A percentile compares a stretch with the other conserved stretches of the same genome.
Evolutionary conservation across 2,329 filamentous ascomycete species (phyloP).

Genomic region (Cladosporium halotolerans): DNA sequence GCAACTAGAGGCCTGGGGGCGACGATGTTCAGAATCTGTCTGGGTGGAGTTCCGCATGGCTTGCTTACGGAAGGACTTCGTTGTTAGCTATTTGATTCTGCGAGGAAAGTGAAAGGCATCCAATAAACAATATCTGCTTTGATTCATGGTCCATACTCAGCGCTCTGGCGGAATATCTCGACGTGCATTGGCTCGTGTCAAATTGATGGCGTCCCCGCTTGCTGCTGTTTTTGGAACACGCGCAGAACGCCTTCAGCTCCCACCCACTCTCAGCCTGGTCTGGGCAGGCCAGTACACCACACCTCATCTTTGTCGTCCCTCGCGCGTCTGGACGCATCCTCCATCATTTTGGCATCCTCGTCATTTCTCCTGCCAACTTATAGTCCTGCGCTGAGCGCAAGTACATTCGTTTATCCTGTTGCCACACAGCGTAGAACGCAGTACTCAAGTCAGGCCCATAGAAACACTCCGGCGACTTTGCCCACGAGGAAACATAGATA

Average conservation of each 20-base stretch:
- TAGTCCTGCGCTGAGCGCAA: constrained; percentile 12
- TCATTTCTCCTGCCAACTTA: background rate
- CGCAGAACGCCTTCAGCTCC: background rate
- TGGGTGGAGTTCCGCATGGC: too few species aligned
- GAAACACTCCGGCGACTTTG: background rate
- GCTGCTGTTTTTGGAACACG: background rate
- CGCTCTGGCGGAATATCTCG: too few species aligned
- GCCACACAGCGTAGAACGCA: constrained; percentile 1
- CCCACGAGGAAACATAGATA: background rate
- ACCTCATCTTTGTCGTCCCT: background rate
- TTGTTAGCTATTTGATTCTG: too few species aligned
- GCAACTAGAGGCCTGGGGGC: too few species aligned
- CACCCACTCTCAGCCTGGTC: background rate
- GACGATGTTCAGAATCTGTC: too few species aligned
- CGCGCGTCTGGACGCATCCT: background rate
- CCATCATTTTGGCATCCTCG: background rate
- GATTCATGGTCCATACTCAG: too few species aligned
- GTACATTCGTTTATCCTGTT: constrained; percentile 8
- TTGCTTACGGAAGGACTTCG: too few species aligned
- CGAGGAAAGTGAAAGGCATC: too few species aligned
- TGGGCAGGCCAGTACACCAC: background rate
- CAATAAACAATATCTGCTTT: too few species aligned
- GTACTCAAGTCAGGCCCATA: background rate
- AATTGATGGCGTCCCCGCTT: background rate
- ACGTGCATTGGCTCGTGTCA: too few species aligned